phyloP scores from a whole-genome alignment of 768 basidiomycete genomes.

The Leccinum longicurvipes region DNA sequence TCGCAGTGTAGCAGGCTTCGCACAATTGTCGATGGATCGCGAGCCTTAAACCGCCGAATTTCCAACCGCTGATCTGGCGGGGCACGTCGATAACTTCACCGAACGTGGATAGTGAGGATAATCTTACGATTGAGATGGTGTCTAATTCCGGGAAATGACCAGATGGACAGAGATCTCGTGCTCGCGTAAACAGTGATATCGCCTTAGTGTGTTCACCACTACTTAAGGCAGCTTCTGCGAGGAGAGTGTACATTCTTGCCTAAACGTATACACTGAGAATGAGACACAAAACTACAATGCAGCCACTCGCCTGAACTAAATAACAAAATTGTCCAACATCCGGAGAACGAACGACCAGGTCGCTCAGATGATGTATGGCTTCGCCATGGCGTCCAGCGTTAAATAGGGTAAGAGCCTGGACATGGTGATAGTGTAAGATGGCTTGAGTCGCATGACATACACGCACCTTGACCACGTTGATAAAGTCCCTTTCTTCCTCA shows the following conservation, averaged over 20 bases:
- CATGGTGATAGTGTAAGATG: not conserved
- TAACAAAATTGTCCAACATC: not conserved
- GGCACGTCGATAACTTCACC: not conserved
- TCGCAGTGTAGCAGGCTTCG: conserved; percentile 2
- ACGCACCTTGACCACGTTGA: conserved; percentile 12
- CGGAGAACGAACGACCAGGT: conserved; percentile 1
- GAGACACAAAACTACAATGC: not conserved
- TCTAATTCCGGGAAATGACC: conserved; percentile 2
- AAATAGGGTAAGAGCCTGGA: conserved; percentile 13
- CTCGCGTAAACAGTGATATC: not conserved
- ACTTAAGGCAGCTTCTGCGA: conserved; percentile 7
- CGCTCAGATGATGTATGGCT: not conserved
- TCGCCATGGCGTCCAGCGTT: not conserved
- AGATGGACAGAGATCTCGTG: conserved; percentile 13
- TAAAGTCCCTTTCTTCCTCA: conserved; percentile 4
- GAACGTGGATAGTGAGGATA: not conserved
- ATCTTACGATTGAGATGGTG: conserved; percentile 15
- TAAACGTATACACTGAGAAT: not conserved
- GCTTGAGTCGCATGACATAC: not conserved
- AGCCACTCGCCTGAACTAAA: conserved; percentile 13
- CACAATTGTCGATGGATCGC: conserved; percentile 6
- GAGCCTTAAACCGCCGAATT: conserved; percentile 10
- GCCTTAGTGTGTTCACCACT: not conserved
- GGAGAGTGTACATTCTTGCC: conserved; percentile 16
- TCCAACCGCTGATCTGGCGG: conserved; percentile 16